Conservation (phyloP, 75 land plant species). For the Selaginella tamariscina region DNA sequence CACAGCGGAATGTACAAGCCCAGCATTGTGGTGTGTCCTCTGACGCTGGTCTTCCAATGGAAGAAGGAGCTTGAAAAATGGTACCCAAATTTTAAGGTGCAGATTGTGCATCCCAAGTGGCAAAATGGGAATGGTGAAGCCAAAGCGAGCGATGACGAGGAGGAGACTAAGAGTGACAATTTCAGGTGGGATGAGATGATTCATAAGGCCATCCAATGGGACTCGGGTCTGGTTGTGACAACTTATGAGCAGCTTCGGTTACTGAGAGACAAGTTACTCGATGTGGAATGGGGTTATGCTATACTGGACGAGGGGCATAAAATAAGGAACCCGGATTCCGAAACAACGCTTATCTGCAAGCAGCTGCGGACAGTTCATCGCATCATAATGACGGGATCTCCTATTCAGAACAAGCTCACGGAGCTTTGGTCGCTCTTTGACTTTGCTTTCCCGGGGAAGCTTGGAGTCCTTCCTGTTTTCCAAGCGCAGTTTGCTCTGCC, state of each 20-base stretch:
- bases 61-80: neutral
- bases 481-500: conserved; percentile 12
- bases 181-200: neutral
- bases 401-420: conserved; percentile 4
- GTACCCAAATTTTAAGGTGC: neutral
- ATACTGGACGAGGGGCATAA: conserved; percentile 6
- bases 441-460: conserved; percentile 10
- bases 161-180: neutral
- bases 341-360: conserved; percentile 9
- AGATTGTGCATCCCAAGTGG: neutral
- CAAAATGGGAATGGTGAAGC: neutral
- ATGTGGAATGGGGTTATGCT: conserved; percentile 3
- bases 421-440: conserved; percentile 10
- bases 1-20: conserved; percentile 9
- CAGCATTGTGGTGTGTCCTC: conserved; percentile 8
- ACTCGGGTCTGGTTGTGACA: neutral
- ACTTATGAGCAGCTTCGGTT: conserved; percentile 3
- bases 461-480: conserved; percentile 1
- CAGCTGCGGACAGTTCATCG: conserved; percentile 8
- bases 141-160: neutral
- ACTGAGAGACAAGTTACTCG: neutral
- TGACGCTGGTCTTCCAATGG: conserved; percentile 1
- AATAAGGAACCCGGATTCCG: conserved; percentile 6
- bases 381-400: conserved; percentile 1
- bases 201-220: neutral